Conservation (phyloP, 257 asterid species). For the Primulina huaijiensis region DNA sequence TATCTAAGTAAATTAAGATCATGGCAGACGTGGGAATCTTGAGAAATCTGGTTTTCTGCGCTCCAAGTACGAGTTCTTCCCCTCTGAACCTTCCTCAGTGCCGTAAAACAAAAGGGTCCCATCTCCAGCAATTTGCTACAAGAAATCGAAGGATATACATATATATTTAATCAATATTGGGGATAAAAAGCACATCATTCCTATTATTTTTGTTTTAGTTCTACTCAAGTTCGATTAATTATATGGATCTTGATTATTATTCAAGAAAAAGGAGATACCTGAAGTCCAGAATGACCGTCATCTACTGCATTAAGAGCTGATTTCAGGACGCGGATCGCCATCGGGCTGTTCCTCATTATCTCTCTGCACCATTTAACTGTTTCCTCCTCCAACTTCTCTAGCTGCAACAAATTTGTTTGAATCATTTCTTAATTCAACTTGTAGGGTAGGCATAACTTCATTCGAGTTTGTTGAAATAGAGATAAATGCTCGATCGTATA, state of each 20-base stretch:
- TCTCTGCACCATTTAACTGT: slow-evolving; percentile 46
- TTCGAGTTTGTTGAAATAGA: too few relatives aligned
- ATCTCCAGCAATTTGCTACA: slow-evolving; percentile 81
- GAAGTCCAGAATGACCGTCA: slow-evolving; percentile 95
- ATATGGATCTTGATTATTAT: too few relatives aligned
- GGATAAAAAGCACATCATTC: too few relatives aligned
- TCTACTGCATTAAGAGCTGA: slow-evolving; percentile 93
- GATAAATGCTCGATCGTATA: neutral
- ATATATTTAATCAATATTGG: too few relatives aligned
- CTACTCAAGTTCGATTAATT: too few relatives aligned
- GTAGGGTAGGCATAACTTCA: too few relatives aligned
- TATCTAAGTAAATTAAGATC: neutral
- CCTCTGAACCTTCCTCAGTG: slow-evolving; percentile 66
- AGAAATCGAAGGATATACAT: neutral
- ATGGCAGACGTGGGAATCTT: neutral
- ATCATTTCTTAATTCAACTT: too few relatives aligned
- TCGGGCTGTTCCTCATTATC: slow-evolving; percentile 86
- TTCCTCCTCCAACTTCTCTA: slow-evolving; percentile 62
- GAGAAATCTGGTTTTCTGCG: neutral
- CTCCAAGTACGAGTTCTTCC: neutral
- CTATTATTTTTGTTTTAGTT: too few relatives aligned
- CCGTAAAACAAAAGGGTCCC: slow-evolving; percentile 88
- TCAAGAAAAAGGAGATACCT: slow-evolving; percentile 40
- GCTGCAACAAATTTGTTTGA: slow-evolving; percentile 23
- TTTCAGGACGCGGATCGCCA: slow-evolving; percentile 73